Evolutionary conservation across 257 asterid species (phyloP).

Genomic region (Ilex asprella): DNA sequence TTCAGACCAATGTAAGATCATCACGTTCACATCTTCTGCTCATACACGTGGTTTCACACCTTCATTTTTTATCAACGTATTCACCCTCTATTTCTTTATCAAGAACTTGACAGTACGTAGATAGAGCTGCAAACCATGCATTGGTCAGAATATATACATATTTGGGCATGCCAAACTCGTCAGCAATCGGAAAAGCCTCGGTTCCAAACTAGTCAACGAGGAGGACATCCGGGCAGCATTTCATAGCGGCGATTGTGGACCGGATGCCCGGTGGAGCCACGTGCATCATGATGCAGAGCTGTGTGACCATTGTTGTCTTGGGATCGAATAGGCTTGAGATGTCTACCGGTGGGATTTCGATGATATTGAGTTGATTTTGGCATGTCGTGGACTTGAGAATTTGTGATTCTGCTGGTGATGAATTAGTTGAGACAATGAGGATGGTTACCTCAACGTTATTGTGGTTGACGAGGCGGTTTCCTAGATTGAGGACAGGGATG

Average conservation of each 20-base stretch:
- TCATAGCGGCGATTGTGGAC: slow-evolving; percentile 8
- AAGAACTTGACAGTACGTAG: slow-evolving; percentile 10
- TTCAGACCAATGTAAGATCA: too few species aligned
- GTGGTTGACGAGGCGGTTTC: slow-evolving; percentile 11
- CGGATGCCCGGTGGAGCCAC: slow-evolving; percentile 7
- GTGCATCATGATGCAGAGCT: not conserved
- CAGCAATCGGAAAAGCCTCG: slow-evolving; percentile 2
- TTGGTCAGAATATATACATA: slow-evolving; percentile 11
- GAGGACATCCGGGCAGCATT: slow-evolving; percentile 6
- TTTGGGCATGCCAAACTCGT: slow-evolving; percentile 10
- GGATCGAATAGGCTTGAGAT: not conserved
- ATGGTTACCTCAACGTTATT: slow-evolving; percentile 14
- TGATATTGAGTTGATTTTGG: too few species aligned
- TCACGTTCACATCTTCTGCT: too few species aligned
- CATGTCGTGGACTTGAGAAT: too few species aligned
- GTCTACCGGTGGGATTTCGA: slow-evolving; percentile 9
- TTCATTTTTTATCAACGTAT: slow-evolving; percentile 11
- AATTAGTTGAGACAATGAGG: not conserved
- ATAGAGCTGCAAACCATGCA: slow-evolving; percentile 12
- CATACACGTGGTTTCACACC: too few species aligned
- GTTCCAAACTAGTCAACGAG: slow-evolving; percentile 16
- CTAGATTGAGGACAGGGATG: slow-evolving; percentile 14
- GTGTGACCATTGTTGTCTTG: not conserved
- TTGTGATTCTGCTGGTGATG: too few species aligned
- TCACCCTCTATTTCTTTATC: slow-evolving; percentile 15